These are phyloP conservation scores for Immersiporthe knoxdaviesiana DNA, from an alignment of 2,329 filamentous ascomycete species.

Conservation along the genomic window DNA sequence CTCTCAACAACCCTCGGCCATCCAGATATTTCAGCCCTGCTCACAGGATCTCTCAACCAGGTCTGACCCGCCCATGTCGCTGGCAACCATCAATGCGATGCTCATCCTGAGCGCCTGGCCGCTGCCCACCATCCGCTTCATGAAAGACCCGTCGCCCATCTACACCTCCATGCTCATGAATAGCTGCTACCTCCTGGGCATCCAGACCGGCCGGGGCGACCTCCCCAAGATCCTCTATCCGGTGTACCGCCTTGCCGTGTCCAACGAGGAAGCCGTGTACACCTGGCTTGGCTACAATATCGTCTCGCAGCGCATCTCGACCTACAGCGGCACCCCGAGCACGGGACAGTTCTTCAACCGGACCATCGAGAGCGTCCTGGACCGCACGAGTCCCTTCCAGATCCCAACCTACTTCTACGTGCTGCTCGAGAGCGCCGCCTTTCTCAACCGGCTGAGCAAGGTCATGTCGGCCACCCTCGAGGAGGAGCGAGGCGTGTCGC, in stretches of 20 bases:
- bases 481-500: conserved; percentile 49
- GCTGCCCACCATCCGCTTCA: conserved; percentile 53
- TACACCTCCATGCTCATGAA: conserved; percentile 53
- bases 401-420: conserved; percentile 50
- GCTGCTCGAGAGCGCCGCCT: conserved; percentile 55
- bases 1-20: no score
- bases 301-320: conserved; percentile 50
- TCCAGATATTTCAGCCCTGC: background rate
- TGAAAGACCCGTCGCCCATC: conserved; percentile 53
- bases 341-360: conserved; percentile 52
- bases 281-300: conserved; percentile 60
- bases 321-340: conserved; percentile 50
- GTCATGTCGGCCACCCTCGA: conserved; percentile 53
- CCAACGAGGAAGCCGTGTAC: conserved; percentile 55
- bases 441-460: conserved; percentile 52
- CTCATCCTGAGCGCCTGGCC: conserved; percentile 57
- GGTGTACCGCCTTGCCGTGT: conserved; percentile 47
- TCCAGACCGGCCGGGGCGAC: conserved; percentile 57
- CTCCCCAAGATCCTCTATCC: conserved; percentile 53
- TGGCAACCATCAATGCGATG: conserved; percentile 56
- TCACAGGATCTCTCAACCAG: background rate
- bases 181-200: conserved; percentile 51
- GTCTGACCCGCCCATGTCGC: conserved; percentile 46
- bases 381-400: conserved; percentile 42
- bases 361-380: conserved; percentile 51